These are phyloP conservation scores for Paramecium biaurelia DNA, from an alignment of 73 alveolate genomes.

Conservation along the genomic window DNA sequence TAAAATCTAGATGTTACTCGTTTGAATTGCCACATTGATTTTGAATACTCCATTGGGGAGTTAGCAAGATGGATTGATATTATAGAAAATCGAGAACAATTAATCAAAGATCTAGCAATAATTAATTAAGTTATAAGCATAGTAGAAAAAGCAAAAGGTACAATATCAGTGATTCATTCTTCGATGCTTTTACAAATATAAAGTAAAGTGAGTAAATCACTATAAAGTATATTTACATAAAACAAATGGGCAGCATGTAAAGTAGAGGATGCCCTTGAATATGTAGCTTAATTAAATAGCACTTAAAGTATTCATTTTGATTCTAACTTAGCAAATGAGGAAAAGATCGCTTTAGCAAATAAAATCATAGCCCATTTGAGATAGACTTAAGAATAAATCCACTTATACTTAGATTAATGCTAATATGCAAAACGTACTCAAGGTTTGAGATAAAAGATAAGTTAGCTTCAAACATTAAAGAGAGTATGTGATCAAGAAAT, in stretches of 20 bases:
- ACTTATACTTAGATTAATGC: neutral
- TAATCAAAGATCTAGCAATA: neutral
- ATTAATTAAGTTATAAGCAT: slow-evolving; percentile 24
- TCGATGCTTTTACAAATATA: neutral
- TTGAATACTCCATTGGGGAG: neutral
- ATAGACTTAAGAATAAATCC: neutral
- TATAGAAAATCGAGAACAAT: neutral
- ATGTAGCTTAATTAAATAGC: neutral
- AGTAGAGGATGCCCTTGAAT: slow-evolving; percentile 3
- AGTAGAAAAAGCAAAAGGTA: neutral
- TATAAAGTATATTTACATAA: neutral
- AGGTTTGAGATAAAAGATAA: neutral
- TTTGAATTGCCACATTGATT: neutral
- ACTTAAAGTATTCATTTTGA: neutral
- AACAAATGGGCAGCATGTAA: neutral
- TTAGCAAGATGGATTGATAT: slow-evolving; percentile 39
- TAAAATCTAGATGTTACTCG: neutral
- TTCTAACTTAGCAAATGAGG: neutral
- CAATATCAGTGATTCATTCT: neutral
- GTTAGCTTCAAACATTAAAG: neutral
- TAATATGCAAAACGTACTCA: neutral
- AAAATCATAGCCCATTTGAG: neutral
- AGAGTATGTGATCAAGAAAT: neutral
- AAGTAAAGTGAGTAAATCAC: slow-evolving; percentile 13
- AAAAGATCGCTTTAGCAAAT: neutral